These are phyloP conservation scores for Laetiporus sulphureus DNA, from an alignment of 1,284 basidiomycete species.

Conservation along the genomic window DNA sequence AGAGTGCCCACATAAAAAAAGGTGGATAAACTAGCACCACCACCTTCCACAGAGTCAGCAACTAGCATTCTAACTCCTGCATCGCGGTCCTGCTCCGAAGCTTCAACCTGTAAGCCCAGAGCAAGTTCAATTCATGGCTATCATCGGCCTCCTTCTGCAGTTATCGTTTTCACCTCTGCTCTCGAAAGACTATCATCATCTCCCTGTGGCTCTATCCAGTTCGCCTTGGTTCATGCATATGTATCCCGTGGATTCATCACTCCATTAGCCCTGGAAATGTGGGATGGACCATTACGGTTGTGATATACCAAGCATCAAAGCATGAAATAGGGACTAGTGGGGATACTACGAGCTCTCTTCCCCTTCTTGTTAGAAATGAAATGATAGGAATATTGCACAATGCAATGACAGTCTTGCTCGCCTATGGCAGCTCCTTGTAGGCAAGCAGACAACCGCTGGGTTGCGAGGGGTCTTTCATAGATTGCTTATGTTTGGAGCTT, in stretches of 20 bases:
- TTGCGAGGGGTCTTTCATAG: constrained; percentile 57
- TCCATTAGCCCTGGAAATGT: constrained; percentile 51
- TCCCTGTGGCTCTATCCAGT: constrained; percentile 50
- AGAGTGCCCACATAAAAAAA: constrained; percentile 40
- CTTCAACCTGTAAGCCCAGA: constrained; percentile 45
- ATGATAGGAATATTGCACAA: constrained; percentile 2
- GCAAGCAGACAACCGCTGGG: constrained; percentile 58
- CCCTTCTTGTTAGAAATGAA: constrained; percentile 51
- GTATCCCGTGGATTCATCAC: constrained; percentile 66
- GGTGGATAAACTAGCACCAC: constrained; percentile 30
- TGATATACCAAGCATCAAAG: constrained; percentile 73
- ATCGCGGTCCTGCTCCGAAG: too few species aligned
- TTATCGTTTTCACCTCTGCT: constrained; percentile 54
- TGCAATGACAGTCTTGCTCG: constrained; percentile 33
- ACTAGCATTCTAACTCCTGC: too few species aligned
- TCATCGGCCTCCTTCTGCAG: constrained; percentile 62
- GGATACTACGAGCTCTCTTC: constrained; percentile 63
- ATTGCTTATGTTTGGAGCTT: constrained; percentile 53
- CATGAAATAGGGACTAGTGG: constrained; percentile 62
- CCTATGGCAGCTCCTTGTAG: constrained; percentile 48
- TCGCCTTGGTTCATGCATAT: constrained; percentile 60
- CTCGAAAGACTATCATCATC: constrained; percentile 27
- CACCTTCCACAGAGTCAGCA: constrained; percentile 51
- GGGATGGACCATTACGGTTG: constrained; percentile 58
- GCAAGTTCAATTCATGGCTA: constrained; percentile 63